Evolutionary conservation across 441 rosid species (phyloP), one percentile per base, ranked within the genome.

Genomic region (Macaranga tanarius): DNA sequence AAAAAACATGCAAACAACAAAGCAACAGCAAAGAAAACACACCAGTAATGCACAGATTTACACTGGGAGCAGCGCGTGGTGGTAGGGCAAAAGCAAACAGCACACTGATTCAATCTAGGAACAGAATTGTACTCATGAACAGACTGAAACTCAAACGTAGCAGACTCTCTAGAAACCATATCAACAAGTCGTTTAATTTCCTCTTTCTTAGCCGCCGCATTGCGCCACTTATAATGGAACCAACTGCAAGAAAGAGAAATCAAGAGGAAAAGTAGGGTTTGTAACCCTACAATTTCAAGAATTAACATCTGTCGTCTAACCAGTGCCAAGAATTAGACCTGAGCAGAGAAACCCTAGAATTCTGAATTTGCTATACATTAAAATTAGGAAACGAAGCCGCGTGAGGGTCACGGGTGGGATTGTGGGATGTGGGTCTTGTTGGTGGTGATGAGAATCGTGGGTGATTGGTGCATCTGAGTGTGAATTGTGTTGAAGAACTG

Each of bases 11-110:
- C 31, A 28, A 50, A 11, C 1, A 64, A 12, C 2, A 62, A 44
- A 63, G 19, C 17, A 63, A 44, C 59, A 64, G 71, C 54, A 58
- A 65, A 69, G 42, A 69, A 42, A 76, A 69, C 77, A 31, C 83
- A 93, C 98, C 98, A 93, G 81, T 93, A 93, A 85, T 92, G 84
- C 68, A 88, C 87, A 68, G 91, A 79, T 82, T 91, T 93, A 88
- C 98, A 93, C 81, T 87, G 84, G 62, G 98, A 87, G 88, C 98
- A 93, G 75, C 96, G 96, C n/a, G 96, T 93, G 70, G 88, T 93
- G 52, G 97, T 84, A 31, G 96, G 91, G 79, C 81, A 72, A 62
- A 77, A 85, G 82, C 98, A 93, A 57, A 75, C 85, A 45, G 95
- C 97, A 80, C 98, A 93, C 16, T 71, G 74, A 16, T 62, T 61